Evolutionary conservation across 805 yeast genomes (phyloP), one percentile per base, ranked within the genome.

Genomic region (Pichia californica): DNA sequence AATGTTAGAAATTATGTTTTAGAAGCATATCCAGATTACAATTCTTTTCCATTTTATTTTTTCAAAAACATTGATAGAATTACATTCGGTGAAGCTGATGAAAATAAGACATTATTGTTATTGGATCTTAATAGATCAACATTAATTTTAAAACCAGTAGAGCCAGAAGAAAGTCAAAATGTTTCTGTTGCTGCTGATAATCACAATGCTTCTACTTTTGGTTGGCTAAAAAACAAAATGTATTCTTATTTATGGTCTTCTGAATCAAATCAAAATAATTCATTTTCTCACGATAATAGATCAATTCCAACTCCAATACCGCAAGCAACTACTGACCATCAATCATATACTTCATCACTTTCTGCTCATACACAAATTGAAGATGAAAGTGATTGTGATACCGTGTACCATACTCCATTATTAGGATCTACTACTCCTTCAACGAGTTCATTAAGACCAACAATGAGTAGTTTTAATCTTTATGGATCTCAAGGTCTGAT

Each of bases 101-200:
- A 88, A 52, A 69, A 70, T 44, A 52, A 63, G 46, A 63, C 78
- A 3, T 64, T 88, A 31, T 58, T 57, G 21, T 72, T 68, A 4
- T 65, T 88, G 43, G 79, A 77, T 19, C 64, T 88, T 40, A 70
- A 76, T 14, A 69, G 94, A 45, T 81, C 94, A 10, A 86, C 83
- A 0, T 61, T 88, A 38, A 79, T 86, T 20, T 65, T 88, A 50
- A 83, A 84, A 55, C 89, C 93, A 4, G 33, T 58, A 3, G 65
- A 62, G 39, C 59, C 58, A 13, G 53, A 51, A 31, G 60, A 49
- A 33, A 25, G 15, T 15, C 21, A 16, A 13, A 38, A 52, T 20
- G 31, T 43, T n/a, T 40, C 43, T n/a, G 26, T 38, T 9, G 50
- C 51, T 4, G 38, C 43, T 15, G 38, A 38, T 9, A 32, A 34